Conservation (phyloP, 139 green algal species). For the Micractinium conductrix region DNA sequence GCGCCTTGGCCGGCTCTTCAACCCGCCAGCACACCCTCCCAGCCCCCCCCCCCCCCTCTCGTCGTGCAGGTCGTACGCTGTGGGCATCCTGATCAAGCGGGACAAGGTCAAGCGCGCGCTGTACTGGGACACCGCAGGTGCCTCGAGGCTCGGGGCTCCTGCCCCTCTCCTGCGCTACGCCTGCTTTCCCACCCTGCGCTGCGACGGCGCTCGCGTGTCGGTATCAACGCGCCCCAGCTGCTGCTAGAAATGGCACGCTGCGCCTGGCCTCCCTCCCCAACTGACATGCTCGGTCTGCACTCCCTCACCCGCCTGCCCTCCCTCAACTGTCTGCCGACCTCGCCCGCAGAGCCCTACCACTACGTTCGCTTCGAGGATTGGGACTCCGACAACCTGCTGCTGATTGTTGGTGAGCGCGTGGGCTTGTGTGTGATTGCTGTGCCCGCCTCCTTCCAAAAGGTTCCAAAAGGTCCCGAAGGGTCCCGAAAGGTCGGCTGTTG, state of each 20-base stretch:
- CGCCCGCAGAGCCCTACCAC: slow-evolving; percentile 59
- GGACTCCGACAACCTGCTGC: slow-evolving; percentile 60
- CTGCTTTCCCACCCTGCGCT: neutral
- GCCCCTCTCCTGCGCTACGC: neutral
- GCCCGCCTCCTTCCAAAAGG: too few relatives aligned
- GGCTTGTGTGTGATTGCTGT: too few relatives aligned
- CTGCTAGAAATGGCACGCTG: too few relatives aligned
- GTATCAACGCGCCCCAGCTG: too few relatives aligned
- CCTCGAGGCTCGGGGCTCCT: neutral
- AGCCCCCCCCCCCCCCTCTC: neutral
- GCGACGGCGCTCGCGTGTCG: too few relatives aligned
- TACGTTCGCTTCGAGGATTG: slow-evolving; percentile 64
- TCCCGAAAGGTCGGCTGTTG: too few relatives aligned
- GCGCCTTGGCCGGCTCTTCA: too few relatives aligned
- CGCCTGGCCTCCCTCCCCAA: neutral
- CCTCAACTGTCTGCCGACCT: neutral
- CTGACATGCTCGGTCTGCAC: neutral
- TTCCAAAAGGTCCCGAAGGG: too few relatives aligned
- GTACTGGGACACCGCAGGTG: slow-evolving; percentile 66
- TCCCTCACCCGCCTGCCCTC: neutral
- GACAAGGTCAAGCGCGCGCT: slow-evolving; percentile 48
- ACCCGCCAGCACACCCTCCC: too few relatives aligned
- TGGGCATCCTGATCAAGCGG: slow-evolving; percentile 54
- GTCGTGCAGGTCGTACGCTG: slow-evolving; percentile 56
- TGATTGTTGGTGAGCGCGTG: slow-evolving; percentile 63